These are phyloP conservation scores for Ogataea corticis DNA, from an alignment of 805 yeast species.

Conservation along the genomic window DNA sequence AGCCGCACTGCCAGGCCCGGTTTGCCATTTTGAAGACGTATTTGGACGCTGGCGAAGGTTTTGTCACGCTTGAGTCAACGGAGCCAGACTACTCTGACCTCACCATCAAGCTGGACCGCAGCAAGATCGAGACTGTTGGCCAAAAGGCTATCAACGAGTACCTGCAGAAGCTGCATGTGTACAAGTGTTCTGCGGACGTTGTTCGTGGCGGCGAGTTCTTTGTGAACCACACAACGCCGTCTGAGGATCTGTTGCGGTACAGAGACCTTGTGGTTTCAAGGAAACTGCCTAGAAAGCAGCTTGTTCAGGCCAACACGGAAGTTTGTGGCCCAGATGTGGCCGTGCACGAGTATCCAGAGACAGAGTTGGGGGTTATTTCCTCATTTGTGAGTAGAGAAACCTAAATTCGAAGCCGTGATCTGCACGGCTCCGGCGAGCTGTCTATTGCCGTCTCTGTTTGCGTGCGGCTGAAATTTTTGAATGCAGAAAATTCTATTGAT, in stretches of 20 bases:
- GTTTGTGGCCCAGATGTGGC: conserved; percentile 42
- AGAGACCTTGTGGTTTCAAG: conserved; percentile 69
- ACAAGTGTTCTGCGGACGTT: conserved; percentile 76
- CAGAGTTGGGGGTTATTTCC: conserved; percentile 74
- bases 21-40: conserved; percentile 79
- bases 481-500: no score
- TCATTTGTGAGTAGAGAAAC: conserved; percentile 66
- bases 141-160: conserved; percentile 72
- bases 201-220: conserved; percentile 64
- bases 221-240: conserved; percentile 65
- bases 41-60: conserved; percentile 59
- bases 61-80: conserved; percentile 53
- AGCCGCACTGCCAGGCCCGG: conserved; percentile 93
- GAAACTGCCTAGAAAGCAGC: conserved; percentile 81
- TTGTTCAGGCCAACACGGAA: conserved; percentile 79
- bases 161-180: conserved; percentile 70
- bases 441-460: no score
- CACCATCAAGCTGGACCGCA: conserved; percentile 55
- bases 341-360: conserved; percentile 73
- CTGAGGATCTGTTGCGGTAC: conserved; percentile 59
- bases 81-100: conserved; percentile 58
- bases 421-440: no score
- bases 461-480: no score
- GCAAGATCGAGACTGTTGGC: conserved; percentile 67
- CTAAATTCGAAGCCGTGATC: conserved; percentile 9